Evolutionary conservation across 1,284 basidiomycete species (phyloP).

Genomic region (Spongiforma sp.): DNA sequence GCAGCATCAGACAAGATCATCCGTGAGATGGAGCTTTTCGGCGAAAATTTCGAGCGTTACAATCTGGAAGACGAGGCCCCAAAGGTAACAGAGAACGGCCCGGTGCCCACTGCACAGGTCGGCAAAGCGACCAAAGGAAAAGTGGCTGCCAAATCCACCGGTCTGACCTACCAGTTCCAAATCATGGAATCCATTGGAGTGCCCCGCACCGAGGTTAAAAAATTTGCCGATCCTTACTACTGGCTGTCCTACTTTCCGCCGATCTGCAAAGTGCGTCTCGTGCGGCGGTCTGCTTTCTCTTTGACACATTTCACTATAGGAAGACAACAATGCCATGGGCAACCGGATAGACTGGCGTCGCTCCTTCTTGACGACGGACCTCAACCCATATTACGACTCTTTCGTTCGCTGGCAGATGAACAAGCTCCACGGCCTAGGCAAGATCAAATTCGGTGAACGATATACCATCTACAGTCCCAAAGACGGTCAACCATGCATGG

Average conservation of each 20-base stretch:
- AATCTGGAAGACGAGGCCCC: conserved; percentile 54
- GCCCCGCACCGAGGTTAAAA: conserved; percentile 89
- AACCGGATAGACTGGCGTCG: conserved; percentile 98
- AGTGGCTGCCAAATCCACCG: conserved; percentile 91
- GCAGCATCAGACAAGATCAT: conserved; percentile 97
- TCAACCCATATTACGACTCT: conserved; percentile 97
- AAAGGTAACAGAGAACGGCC: conserved; percentile 44
- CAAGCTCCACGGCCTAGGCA: conserved; percentile 84
- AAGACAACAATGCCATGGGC: conserved; percentile 87
- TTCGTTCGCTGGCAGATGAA: conserved; percentile 99
- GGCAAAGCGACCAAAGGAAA: conserved; percentile 98
- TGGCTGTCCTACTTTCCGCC: conserved; percentile 98
- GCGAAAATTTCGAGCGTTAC: conserved; percentile 86
- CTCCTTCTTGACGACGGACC: conserved; percentile 93
- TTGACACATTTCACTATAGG: conserved; percentile 44
- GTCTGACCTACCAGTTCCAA: conserved; percentile 98
- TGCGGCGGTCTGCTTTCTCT: background rate
- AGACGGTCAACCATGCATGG: conserved; percentile 99
- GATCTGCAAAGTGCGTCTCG: conserved; percentile 77
- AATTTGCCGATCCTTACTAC: conserved; percentile 92
- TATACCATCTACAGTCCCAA: conserved; percentile 99
- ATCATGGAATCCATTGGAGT: conserved; percentile 97
- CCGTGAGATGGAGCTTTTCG: conserved; percentile 97
- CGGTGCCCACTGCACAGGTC: conserved; percentile 50
- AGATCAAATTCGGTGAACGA: conserved; percentile 98